A percentile compares a stretch with the other conserved stretches of the same genome.
Evolutionary conservation across 2,329 filamentous ascomycete species (phyloP).

Genomic region (Aspergillus luchuensis): DNA sequence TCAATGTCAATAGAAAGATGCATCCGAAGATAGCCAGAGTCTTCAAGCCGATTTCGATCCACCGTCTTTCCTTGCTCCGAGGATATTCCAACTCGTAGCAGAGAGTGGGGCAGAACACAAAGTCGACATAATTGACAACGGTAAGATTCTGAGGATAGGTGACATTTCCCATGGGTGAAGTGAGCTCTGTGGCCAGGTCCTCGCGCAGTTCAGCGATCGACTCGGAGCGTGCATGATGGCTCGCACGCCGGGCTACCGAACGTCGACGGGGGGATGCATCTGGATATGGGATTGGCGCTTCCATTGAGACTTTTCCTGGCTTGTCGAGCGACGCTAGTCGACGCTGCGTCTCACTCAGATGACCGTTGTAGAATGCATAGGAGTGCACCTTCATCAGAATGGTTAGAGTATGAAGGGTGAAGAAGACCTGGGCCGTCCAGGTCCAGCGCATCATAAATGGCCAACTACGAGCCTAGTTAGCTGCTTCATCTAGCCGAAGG

Average conservation of each 20-base stretch:
- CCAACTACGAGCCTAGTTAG: constrained; percentile 51
- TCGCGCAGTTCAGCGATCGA: constrained; percentile 72
- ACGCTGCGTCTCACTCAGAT: constrained; percentile 83
- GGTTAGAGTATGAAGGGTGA: constrained; percentile 85
- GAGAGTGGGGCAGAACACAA: constrained; percentile 86
- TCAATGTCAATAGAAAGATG: constrained; percentile 90
- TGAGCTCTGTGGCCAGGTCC: constrained; percentile 86
- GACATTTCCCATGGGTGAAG: constrained; percentile 82
- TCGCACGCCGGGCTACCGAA: constrained; percentile 21
- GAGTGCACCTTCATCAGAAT: constrained; percentile 99
- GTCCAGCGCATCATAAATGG: constrained; percentile 88
- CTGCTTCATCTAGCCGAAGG: background rate
- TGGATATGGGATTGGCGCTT: constrained; percentile 75
- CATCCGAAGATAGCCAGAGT: constrained; percentile 89
- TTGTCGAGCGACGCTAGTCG: constrained; percentile 81
- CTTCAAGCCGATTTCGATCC: constrained; percentile 81
- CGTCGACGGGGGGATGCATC: constrained; percentile 47
- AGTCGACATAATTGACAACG: constrained; percentile 79
- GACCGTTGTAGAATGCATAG: constrained; percentile 97
- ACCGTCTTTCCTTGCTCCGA: constrained; percentile 71
- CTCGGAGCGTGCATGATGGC: constrained; percentile 42
- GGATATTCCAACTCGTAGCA: constrained; percentile 99
- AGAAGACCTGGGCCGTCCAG: constrained; percentile 96
- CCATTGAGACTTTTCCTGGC: constrained; percentile 63
- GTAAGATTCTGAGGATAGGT: constrained; percentile 91